phyloP scores from a whole-genome alignment of 768 basidiomycete genomes.

The Lactarius hatsudake region DNA sequence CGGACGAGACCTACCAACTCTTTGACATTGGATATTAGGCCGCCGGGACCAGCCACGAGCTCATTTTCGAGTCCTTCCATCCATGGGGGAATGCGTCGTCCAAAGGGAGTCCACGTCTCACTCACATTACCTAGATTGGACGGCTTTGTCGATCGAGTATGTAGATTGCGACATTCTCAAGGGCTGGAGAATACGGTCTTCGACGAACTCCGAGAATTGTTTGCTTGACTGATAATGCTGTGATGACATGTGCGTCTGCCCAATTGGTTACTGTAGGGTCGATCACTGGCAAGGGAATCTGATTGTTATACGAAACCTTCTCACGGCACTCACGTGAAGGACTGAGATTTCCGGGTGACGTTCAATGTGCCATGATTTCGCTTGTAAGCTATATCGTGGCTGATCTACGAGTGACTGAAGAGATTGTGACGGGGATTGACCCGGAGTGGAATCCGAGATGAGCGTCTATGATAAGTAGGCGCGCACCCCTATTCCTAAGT shows the following conservation, averaged over 20 bases:
- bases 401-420: no score
- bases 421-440: no score
- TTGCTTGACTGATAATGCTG: slow-evolving; percentile 35
- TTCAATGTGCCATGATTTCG: not conserved
- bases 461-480: no score
- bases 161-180: slow-evolving; percentile 43
- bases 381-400: slow-evolving; percentile 17
- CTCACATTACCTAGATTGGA: slow-evolving; percentile 34
- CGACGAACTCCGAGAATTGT: no score
- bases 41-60: slow-evolving; percentile 40
- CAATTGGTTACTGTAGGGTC: no score
- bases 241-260: slow-evolving; percentile 44
- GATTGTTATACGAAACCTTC: slow-evolving; percentile 41
- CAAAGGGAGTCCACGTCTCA: slow-evolving; percentile 36
- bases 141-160: slow-evolving; percentile 37
- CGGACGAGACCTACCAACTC: slow-evolving; percentile 40
- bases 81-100: slow-evolving; percentile 37
- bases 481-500: no score
- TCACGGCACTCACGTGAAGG: slow-evolving; percentile 41
- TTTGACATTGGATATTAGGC: slow-evolving; percentile 42
- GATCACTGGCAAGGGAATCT: no score
- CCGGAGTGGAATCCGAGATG: no score
- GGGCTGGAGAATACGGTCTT: slow-evolving; percentile 41
- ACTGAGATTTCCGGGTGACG: slow-evolving; percentile 30
- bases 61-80: slow-evolving; percentile 31